Evolutionary conservation across 345 rosid species (phyloP).

Genomic region (Combretum micranthum): DNA sequence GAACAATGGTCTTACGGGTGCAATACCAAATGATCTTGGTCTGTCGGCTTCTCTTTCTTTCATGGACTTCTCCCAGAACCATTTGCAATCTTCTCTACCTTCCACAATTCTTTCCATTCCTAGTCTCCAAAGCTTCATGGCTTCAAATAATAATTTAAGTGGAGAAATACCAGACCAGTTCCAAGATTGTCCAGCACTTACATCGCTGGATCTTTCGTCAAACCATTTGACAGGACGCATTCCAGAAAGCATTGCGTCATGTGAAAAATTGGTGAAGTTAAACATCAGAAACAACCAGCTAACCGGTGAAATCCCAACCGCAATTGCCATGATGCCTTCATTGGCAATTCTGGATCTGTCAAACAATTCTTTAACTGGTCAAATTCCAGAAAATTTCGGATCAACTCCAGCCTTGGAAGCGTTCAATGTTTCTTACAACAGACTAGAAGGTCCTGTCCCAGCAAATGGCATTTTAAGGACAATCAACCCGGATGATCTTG

Average conservation of each 20-base stretch:
- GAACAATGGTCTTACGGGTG: slow-evolving; percentile 66
- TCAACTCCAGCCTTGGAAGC: slow-evolving; percentile 73
- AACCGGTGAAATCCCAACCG: slow-evolving; percentile 61
- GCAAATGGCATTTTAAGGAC: slow-evolving; percentile 63
- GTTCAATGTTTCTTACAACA: slow-evolving; percentile 77
- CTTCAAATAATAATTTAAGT: slow-evolving; percentile 46
- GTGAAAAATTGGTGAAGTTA: slow-evolving; percentile 62
- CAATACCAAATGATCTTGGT: slow-evolving; percentile 61
- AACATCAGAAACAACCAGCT: slow-evolving; percentile 61
- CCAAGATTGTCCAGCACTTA: slow-evolving; percentile 88
- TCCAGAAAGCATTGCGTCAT: slow-evolving; percentile 81
- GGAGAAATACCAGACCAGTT: slow-evolving; percentile 89
- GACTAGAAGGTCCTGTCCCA: slow-evolving; percentile 76
- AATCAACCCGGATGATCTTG: slow-evolving; percentile 68
- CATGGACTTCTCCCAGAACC: slow-evolving; percentile 72
- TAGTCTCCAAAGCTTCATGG: slow-evolving; percentile 59
- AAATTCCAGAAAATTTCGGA: slow-evolving; percentile 72
- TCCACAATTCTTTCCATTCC: slow-evolving; percentile 74
- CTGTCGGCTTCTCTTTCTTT: slow-evolving; percentile 73
- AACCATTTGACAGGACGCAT: slow-evolving; percentile 64
- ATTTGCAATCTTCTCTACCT: slow-evolving; percentile 55
- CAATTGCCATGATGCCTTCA: slow-evolving; percentile 69
- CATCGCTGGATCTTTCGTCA: slow-evolving; percentile 73
- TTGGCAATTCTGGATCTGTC: slow-evolving; percentile 85
- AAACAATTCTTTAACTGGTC: slow-evolving; percentile 67